These are phyloP conservation scores for Coniophora puteana DNA, from an alignment of 1,284 basidiomycete genomes.

Conservation along the genomic window DNA sequence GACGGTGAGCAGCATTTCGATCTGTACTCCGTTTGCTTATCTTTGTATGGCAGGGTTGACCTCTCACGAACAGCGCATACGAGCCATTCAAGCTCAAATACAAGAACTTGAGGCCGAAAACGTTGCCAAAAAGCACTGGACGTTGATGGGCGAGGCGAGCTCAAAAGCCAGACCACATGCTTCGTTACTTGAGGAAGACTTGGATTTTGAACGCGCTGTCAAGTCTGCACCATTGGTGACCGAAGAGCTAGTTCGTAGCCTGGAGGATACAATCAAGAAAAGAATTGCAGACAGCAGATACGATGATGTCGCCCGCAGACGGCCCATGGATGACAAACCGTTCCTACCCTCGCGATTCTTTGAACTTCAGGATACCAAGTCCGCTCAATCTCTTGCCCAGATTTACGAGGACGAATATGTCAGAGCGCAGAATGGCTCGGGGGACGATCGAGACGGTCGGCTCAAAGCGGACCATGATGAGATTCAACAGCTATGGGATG, in stretches of 20 bases:
- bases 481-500: constrained; percentile 81
- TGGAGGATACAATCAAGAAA: constrained; percentile 92
- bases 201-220: constrained; percentile 90
- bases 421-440: constrained; percentile 51
- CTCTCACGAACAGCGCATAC: constrained; percentile 62
- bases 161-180: constrained; percentile 85
- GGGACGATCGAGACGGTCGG: constrained; percentile 86
- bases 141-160: constrained; percentile 87
- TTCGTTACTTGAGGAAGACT: constrained; percentile 88
- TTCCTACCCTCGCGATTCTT: constrained; percentile 90
- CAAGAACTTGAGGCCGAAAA: constrained; percentile 66
- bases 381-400: constrained; percentile 87
- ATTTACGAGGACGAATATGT: constrained; percentile 95
- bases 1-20: too few relatives aligned
- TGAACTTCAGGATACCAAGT: constrained; percentile 88
- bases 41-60: too few relatives aligned
- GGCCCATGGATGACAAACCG: constrained; percentile 76
- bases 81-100: constrained; percentile 65
- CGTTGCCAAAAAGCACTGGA: constrained; percentile 80
- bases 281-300: constrained; percentile 86
- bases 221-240: constrained; percentile 90
- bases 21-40: constrained; percentile 19
- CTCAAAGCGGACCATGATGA: constrained; percentile 87
- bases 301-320: constrained; percentile 87
- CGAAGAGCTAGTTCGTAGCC: constrained; percentile 76